These are phyloP conservation scores for Tricholoma sp. DNA, from an alignment of 768 basidiomycete species.

Conservation along the genomic window DNA sequence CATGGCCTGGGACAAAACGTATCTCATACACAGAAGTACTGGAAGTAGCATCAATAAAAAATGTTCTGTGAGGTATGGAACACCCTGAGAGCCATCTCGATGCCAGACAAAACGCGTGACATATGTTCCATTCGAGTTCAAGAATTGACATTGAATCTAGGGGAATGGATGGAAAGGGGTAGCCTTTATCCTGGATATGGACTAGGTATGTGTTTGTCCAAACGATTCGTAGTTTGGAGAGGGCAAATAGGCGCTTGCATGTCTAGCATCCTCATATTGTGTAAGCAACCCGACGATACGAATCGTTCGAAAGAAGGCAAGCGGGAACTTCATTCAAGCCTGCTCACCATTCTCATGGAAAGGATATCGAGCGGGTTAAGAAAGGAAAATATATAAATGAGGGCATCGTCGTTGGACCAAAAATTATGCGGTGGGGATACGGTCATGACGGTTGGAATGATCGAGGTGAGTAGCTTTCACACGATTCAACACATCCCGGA, in stretches of 20 bases:
- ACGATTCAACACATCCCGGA: constrained; percentile 1
- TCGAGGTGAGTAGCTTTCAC: neutral
- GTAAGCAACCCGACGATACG: no score
- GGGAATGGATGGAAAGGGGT: constrained; percentile 42
- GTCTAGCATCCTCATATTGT: constrained; percentile 28
- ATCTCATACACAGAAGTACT: constrained; percentile 47
- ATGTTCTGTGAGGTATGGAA: constrained; percentile 9
- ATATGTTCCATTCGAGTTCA: constrained; percentile 42
- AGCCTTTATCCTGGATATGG: constrained; percentile 39
- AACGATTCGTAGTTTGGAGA: constrained; percentile 47
- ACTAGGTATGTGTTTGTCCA: constrained; percentile 48
- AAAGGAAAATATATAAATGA: constrained; percentile 28
- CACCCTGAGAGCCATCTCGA: constrained; percentile 38
- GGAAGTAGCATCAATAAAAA: constrained; percentile 27
- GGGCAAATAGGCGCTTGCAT: constrained; percentile 39
- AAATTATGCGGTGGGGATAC: neutral
- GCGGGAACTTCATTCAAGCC: neutral
- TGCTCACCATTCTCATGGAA: constrained; percentile 35
- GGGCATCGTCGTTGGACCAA: constrained; percentile 21
- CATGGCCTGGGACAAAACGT: constrained; percentile 44
- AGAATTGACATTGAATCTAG: constrained; percentile 31
- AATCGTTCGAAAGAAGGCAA: no score
- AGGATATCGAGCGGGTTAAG: constrained; percentile 36
- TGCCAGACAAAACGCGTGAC: constrained; percentile 41
- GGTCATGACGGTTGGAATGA: neutral